A percentile compares a stretch with the other conserved stretches of the same genome.
Evolutionary conservation across 2,329 filamentous ascomycete genomes (phyloP).

Genomic region (Stromatinia cepivora): DNA sequence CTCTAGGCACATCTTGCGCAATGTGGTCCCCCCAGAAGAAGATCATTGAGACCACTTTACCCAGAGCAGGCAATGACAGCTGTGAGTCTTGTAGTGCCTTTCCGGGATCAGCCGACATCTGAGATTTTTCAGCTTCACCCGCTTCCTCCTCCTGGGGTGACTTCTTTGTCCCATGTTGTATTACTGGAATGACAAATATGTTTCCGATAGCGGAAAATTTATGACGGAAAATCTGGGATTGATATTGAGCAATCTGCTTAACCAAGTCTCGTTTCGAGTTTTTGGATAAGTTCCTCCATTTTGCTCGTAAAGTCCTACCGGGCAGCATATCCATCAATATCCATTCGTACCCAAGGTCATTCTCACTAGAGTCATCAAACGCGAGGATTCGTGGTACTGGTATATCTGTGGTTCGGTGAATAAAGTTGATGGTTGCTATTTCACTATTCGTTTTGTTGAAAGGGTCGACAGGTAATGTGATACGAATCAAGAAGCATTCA

Average conservation of each 20-base stretch:
- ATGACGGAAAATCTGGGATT: conserved; percentile 36
- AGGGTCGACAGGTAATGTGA: conserved; percentile 43
- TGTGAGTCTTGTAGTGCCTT: not conserved
- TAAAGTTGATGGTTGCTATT: conserved; percentile 43
- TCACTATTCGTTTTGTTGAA: conserved; percentile 45
- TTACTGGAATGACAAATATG: not conserved
- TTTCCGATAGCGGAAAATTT: conserved; percentile 5
- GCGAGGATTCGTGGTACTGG: conserved; percentile 42
- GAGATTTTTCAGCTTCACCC: no score
- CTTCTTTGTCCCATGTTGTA: no score
- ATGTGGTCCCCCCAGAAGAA: conserved; percentile 20
- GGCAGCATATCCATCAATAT: conserved; percentile 43
- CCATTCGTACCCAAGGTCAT: conserved; percentile 46
- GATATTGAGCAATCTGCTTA: conserved; percentile 40
- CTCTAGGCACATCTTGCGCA: conserved; percentile 7
- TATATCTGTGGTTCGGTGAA: conserved; percentile 39
- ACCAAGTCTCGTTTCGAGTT: conserved; percentile 41
- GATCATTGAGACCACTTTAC: not conserved
- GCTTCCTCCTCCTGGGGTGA: no score
- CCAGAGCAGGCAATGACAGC: not conserved
- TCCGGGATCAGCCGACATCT: not conserved
- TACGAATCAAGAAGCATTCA: conserved; percentile 40
- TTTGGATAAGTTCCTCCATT: conserved; percentile 42
- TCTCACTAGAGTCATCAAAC: conserved; percentile 41
- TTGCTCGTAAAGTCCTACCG: conserved; percentile 29